phyloP scores from a whole-genome alignment of 192 early-diverging fungal species.

The Umbelopsis sp. region DNA sequence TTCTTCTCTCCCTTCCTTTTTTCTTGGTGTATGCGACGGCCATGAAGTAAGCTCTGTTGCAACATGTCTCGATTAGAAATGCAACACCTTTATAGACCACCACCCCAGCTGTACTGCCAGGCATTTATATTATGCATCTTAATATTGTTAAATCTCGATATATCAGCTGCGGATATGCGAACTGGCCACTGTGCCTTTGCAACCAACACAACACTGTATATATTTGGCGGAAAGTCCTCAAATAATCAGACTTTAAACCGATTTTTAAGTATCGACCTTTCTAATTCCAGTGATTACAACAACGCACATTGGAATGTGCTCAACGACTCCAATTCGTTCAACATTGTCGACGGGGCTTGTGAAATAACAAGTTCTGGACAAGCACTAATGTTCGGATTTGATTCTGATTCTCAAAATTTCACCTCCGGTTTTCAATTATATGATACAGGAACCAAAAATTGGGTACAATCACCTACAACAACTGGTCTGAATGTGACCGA shows the following conservation, averaged over 20 bases:
- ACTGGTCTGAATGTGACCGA: background rate
- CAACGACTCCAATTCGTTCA: background rate
- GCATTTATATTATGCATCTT: background rate
- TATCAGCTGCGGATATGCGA: background rate
- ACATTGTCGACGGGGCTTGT: slow-evolving; percentile 17
- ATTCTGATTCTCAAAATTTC: background rate
- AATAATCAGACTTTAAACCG: background rate
- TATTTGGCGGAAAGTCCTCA: slow-evolving; percentile 3
- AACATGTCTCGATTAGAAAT: slow-evolving; percentile 10
- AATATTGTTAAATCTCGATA: background rate
- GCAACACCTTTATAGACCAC: background rate
- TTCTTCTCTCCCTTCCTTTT: background rate
- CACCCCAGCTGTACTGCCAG: background rate
- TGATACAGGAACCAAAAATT: background rate
- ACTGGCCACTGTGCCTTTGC: slow-evolving; percentile 16
- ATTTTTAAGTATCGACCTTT: background rate
- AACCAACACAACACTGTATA: slow-evolving; percentile 16
- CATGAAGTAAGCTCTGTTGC: background rate
- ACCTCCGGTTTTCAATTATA: background rate
- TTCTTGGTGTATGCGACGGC: background rate
- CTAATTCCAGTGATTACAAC: background rate
- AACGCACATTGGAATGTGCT: slow-evolving; percentile 1
- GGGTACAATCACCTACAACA: background rate
- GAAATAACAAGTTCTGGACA: background rate
- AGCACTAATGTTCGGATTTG: background rate